Conservation (phyloP, 495 filamentous ascomycete genomes). For the Durotheca rogersii region DNA sequence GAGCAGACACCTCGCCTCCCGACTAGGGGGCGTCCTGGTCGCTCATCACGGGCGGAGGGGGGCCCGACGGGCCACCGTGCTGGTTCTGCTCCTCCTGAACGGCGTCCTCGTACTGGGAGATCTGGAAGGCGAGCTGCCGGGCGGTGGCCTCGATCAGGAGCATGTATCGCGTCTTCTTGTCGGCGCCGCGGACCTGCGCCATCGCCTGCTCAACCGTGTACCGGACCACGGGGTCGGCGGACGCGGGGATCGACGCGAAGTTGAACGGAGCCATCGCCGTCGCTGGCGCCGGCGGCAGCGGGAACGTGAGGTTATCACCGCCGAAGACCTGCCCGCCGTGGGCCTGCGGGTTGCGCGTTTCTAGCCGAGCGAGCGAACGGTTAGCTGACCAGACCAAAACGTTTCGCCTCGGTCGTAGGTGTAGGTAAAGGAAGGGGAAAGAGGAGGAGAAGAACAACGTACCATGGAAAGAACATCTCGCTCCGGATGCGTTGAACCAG, state of each 20-base stretch:
- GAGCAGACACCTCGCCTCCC: too few species aligned
- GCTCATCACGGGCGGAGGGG: slow-evolving; percentile 22
- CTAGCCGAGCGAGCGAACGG: slow-evolving; percentile 8
- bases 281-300: slow-evolving; percentile 22
- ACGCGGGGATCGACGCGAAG: slow-evolving; percentile 33
- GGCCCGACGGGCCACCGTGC: slow-evolving; percentile 9
- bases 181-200: slow-evolving; percentile 42
- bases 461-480: slow-evolving; percentile 55
- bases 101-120: slow-evolving; percentile 45
- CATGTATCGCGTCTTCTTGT: slow-evolving; percentile 43
- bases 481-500: slow-evolving; percentile 54
- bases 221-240: slow-evolving; percentile 41
- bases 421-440: too few species aligned
- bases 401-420: too few species aligned
- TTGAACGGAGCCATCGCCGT: slow-evolving; percentile 32
- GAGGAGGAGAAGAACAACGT: slow-evolving; percentile 24
- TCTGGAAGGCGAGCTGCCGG: slow-evolving; percentile 47
- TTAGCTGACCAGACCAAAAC: too few species aligned
- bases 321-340: slow-evolving; percentile 26
- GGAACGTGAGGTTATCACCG: slow-evolving; percentile 25
- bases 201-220: slow-evolving; percentile 43
- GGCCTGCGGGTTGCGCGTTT: slow-evolving; percentile 33
- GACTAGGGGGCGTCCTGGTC: slow-evolving; percentile 30
- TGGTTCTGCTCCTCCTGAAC: slow-evolving; percentile 31
- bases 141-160: slow-evolving; percentile 45